Base-by-base conservation (phyloP, 495 filamentous ascomycete species). In the Aspergillus ostianus region DNA sequence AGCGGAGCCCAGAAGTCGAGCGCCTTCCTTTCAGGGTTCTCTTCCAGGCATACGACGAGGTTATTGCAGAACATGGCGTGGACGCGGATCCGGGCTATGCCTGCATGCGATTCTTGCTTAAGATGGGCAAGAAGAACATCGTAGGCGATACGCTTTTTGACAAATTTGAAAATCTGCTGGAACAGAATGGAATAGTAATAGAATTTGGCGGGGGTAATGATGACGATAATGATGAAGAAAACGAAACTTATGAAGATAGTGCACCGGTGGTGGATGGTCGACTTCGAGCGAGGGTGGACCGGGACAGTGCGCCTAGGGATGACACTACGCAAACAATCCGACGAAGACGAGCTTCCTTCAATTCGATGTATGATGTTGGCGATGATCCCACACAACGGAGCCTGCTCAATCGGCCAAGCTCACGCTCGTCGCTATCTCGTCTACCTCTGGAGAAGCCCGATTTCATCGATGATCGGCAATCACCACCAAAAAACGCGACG, bases 91-190 rank as follows among this genome's bases (percentile, higher is more conserved):
- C 90, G 63, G 88, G 92, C 66, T 84, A 83, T 64, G 80, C 85
- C 55, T 90, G 90, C 66, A 80, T 90, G 72, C 85, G 88, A 69
- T 86, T 92, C 69, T 72, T 96, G 59, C 87, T 95, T 70, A 89
- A 87, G 72, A 87, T 96, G 75, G 90, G 90, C 45, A 86, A 84
- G 63, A 73, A 81, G 65, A 70, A 69, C 20, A 65, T 74, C 51
- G 49, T 64, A 58, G 79, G 77, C 48, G 62, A 76, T 47, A 79
- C 78, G 2, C 72, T 92, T 18, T 84, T 84, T 55, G 83, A 87
- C 53, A 86, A 83, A 56, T 90, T 93, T 67, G 83, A 87, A 71
- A 79, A 75, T 45, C 63, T 87, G 50, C 79, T 94, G 62, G 78
- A 79, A 41, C 76, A 80, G 55, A 79, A 88, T 77, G 87, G 85